Evolutionary conservation across 208 protist genomes (phyloP), one percentile per base, ranked within the genome.

Genomic region (Trypanosoma mega): DNA sequence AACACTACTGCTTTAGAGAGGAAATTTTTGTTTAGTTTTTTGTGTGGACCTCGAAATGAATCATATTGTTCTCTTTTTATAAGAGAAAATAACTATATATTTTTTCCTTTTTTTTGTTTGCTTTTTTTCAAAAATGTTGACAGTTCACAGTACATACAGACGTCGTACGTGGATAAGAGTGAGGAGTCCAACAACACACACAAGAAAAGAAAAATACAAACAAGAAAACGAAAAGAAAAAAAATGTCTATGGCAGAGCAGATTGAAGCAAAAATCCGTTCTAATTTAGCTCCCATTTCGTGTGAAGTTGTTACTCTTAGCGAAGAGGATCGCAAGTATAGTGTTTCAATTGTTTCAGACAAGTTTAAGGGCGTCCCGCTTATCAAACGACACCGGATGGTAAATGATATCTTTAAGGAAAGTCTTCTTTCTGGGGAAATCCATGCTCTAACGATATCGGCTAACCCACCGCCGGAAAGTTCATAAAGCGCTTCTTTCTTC

Each of bases 401-500:
- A 30, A 89, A 88, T 58, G 66, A 77, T 23, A 44, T 92, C 29
- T 92, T 92, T 57, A 73, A 81, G 33, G 69, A 87, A 30, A 79
- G 90, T 57, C 68, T 92, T 2, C 62, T 80, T 1, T 82, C 76
- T 1, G 82, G 82, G n/a, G 59, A 53, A 4, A 89, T 92, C 59
- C 85, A 92, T 55, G 85, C 85, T 23, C 47, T 92, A 30, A 78
- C 68, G 26, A 92, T 92, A 24, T 72, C 60, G 11, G 83, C 83
- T 21, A 79, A 79, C 24, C 72, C 76, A 33, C 71, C 72, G 27
- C 26, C 60, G 18, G 68, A 64, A 68, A 39, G 41, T 41, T 43
- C 31, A 11, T 33, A 30, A 29, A 26, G 33, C 21, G 18, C 48
- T 65, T 82, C 8, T 64, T 44, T 34, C 76, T 49, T 37, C 70